Evolutionary conservation across 2,329 filamentous ascomycete species (phyloP).

Genomic region (Neurospora crassa): DNA sequence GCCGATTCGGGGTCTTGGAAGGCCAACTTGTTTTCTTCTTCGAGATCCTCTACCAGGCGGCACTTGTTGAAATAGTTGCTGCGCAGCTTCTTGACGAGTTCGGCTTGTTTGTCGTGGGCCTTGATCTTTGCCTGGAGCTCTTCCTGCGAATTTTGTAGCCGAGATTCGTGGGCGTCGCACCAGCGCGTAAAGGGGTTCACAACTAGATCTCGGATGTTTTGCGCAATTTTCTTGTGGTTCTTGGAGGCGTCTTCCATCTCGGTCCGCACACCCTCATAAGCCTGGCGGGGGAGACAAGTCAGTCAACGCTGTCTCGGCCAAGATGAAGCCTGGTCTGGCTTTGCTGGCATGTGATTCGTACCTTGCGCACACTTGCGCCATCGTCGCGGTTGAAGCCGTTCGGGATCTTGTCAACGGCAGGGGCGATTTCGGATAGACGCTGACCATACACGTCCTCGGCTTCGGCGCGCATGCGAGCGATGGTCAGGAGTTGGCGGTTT

Average conservation of each 20-base stretch:
- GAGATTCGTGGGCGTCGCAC: constrained; percentile 89
- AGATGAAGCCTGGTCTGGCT: background rate
- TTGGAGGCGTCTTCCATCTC: constrained; percentile 88
- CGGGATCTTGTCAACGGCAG: constrained; percentile 68
- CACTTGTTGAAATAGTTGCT: constrained; percentile 99
- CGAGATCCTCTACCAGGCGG: constrained; percentile 85
- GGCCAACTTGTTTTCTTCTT: constrained; percentile 96
- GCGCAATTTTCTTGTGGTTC: constrained; percentile 90
- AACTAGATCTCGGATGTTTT: constrained; percentile 92
- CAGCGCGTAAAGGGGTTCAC: constrained; percentile 89
- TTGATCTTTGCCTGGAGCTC: constrained; percentile 87
- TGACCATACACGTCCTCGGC: constrained; percentile 85
- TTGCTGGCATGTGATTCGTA: constrained; percentile 29
- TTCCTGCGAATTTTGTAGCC: constrained; percentile 89
- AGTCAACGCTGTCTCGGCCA: constrained; percentile 14
- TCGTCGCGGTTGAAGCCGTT: constrained; percentile 87
- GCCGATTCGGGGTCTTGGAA: constrained; percentile 72
- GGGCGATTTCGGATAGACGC: constrained; percentile 71
- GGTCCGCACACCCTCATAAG: constrained; percentile 83
- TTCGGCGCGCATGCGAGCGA: constrained; percentile 90
- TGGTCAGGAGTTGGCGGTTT: constrained; percentile 85
- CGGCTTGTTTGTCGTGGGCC: constrained; percentile 83
- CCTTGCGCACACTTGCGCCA: constrained; percentile 91
- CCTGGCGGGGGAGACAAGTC: constrained; percentile 39
- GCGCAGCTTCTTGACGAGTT: constrained; percentile 82